Base-by-base conservation (phyloP, 257 asterid species). In the Perilla frutescens region DNA sequence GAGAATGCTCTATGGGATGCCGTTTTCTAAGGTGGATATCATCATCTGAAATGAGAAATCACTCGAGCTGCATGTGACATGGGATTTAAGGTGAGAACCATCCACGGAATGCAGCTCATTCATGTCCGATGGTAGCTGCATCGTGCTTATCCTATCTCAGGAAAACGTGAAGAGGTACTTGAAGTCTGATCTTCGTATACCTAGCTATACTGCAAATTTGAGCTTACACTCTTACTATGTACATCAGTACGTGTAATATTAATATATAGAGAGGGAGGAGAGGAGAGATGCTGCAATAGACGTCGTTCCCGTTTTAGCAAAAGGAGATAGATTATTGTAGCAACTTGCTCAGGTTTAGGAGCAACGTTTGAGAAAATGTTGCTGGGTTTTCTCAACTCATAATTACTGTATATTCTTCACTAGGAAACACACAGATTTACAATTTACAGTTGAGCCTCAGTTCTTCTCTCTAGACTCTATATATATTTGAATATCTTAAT, bases 1-100 rank as follows among this genome's bases (percentile, higher is more conserved):
- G 87, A 86, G 69, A 80, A 73, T 49, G 84, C 84, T 63, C 62
- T 91, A 4, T 87, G 90, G 96, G 72, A 68, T 50, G 81, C 90
- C 5, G 77, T 10, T 40, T 83, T 81, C 70, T 85, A 74, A 88
- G 26, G 26, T 53, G 62, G 43, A 57, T 20, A 15, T 7, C 83
- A 75, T 20, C 26, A 20, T 20, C 26, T 20, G 26, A 20, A 20
- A 20, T 20, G 26, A 20, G 26, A 20, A 20, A 20, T 20, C 26
- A 20, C 26, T 20, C 26, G 26, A 20, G 26, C 26, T 20, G 26
- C 26, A 20, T 20, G 26, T 20, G 26, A 20, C 26, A 20, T 20
- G 1, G 26, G 0, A 20, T 20, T 20, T 20, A 20, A 20, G 81
- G 83, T 26, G 71, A 76, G 62, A 73, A 67, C 68, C 86, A 81